Evolutionary conservation across 495 filamentous ascomycete species (phyloP).

Genomic region (Xylaria longipes): DNA sequence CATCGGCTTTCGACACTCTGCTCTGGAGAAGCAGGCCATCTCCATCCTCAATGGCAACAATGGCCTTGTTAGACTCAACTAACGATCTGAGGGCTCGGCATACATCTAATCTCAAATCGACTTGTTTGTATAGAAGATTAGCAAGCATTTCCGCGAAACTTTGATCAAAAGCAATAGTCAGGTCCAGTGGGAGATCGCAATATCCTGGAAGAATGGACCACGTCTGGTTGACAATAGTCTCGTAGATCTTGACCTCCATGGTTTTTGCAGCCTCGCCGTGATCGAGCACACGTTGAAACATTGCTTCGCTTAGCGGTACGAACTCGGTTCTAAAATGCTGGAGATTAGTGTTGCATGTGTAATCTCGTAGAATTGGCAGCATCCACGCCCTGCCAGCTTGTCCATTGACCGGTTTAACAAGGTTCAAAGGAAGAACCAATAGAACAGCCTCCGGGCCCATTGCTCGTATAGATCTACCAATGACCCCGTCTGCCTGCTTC

Average conservation of each 20-base stretch:
- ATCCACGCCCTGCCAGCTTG: conserved; percentile 92
- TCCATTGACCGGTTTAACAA: conserved; percentile 73
- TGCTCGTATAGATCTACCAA: conserved; percentile 82
- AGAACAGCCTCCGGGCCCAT: conserved; percentile 89
- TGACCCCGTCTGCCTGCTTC: conserved; percentile 89
- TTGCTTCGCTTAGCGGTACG: conserved; percentile 83
- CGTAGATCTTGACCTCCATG: conserved; percentile 95
- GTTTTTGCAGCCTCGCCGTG: conserved; percentile 81
- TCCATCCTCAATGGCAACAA: conserved; percentile 65
- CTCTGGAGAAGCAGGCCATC: conserved; percentile 74
- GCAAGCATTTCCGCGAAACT: conserved; percentile 88
- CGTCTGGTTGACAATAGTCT: conserved; percentile 92
- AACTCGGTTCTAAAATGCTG: conserved; percentile 84
- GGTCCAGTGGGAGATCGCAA: conserved; percentile 86
- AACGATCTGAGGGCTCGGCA: conserved; percentile 84
- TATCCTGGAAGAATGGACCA: conserved; percentile 96
- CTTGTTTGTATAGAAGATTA: conserved; percentile 90
- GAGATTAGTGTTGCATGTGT: conserved; percentile 82
- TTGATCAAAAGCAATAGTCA: conserved; percentile 80
- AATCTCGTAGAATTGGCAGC: conserved; percentile 85
- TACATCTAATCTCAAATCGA: conserved; percentile 81
- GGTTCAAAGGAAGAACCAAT: conserved; percentile 81
- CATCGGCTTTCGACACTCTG: conserved; percentile 75
- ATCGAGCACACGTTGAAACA: conserved; percentile 88
- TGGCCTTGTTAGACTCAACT: conserved; percentile 87